Evolutionary conservation across 805 yeast genomes (phyloP).

Genomic region (Lipomyces yamadae): DNA sequence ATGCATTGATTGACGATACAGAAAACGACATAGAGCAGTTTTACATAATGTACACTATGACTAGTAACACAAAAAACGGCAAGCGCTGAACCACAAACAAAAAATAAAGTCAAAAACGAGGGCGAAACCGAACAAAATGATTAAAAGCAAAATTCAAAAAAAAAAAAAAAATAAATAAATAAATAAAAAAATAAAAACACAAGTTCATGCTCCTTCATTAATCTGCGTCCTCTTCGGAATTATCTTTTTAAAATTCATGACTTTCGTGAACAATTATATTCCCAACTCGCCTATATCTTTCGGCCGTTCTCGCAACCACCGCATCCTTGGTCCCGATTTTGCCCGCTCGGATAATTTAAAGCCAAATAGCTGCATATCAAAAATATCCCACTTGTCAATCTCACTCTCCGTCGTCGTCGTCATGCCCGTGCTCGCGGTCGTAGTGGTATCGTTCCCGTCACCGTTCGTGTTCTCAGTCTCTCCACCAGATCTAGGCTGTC

Average conservation of each 20-base stretch:
- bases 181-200: background rate
- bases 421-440: background rate
- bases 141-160: background rate
- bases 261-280: background rate
- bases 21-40: background rate
- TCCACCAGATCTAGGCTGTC: background rate
- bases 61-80: background rate
- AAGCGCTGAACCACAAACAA: background rate
- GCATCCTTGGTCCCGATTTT: slow-evolving; percentile 89
- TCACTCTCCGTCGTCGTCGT: slow-evolving; percentile 9
- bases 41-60: slow-evolving; percentile 9
- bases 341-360: slow-evolving; percentile 78
- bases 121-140: background rate
- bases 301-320: slow-evolving; percentile 77
- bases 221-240: background rate
- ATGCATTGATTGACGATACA: background rate
- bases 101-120: slow-evolving; percentile 5
- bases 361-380: slow-evolving; percentile 82
- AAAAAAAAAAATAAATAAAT: background rate
- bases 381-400: slow-evolving; percentile 41
- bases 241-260: background rate
- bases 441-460: slow-evolving; percentile 7
- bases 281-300: slow-evolving; percentile 1
- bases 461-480: slow-evolving; percentile 8
- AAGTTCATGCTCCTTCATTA: background rate